These are phyloP conservation scores for Magnolia changhungtana DNA, from an alignment of 164 flowering plant species.

Conservation along the genomic window DNA sequence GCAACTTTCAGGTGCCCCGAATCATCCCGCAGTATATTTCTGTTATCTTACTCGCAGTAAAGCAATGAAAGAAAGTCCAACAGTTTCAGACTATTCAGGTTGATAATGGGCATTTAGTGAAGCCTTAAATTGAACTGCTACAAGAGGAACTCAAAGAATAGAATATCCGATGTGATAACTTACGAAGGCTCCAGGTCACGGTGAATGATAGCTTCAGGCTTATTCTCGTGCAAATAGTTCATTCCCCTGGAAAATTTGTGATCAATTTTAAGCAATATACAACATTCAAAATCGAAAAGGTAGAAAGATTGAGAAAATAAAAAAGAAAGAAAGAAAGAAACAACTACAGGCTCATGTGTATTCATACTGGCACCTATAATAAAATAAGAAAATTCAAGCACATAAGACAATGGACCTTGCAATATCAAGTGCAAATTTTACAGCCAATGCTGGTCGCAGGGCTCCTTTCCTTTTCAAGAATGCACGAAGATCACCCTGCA, in stretches of 20 bases:
- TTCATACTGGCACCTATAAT: background rate
- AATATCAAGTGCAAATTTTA: constrained; percentile 75
- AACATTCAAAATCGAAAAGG: background rate
- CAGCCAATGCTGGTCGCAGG: constrained; percentile 47
- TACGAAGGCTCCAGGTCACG: constrained; percentile 99
- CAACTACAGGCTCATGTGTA: background rate
- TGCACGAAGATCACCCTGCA: constrained; percentile 72
- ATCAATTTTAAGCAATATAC: background rate
- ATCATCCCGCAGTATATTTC: constrained; percentile 97
- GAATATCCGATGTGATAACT: constrained; percentile 25
- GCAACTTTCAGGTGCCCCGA: constrained; percentile 97
- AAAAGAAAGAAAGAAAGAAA: background rate
- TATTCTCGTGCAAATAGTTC: constrained; percentile 92
- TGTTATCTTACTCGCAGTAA: constrained; percentile 46
- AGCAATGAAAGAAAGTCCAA: constrained; percentile 24
- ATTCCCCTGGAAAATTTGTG: constrained; percentile 70
- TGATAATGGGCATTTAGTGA: background rate
- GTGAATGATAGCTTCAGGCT: constrained; percentile 83
- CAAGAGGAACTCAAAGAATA: background rate
- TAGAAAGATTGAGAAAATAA: background rate
- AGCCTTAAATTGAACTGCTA: background rate
- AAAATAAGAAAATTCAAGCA: background rate
- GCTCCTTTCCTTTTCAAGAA: constrained; percentile 60
- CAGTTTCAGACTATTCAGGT: constrained; percentile 16
- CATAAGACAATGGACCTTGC: constrained; percentile 46